Evolutionary conservation across 2,329 filamentous ascomycete species (phyloP), one percentile per base, ranked within the genome.

Genomic region (Fusarium humuli): DNA sequence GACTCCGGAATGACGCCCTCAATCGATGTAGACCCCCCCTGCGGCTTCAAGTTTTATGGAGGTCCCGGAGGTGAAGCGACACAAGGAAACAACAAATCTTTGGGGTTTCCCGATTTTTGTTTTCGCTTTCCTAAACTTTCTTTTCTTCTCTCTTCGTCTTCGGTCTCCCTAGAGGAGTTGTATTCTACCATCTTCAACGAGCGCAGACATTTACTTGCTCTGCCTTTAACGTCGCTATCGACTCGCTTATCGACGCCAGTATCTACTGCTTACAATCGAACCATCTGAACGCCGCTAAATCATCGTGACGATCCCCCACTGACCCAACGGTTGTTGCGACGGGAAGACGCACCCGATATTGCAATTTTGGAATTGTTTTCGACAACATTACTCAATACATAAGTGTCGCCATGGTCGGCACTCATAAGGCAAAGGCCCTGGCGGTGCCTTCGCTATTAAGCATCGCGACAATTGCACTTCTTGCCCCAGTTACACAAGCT

Each of bases 401-500:
- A 20, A 32, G 23, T 18, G 42, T 23, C 41, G 48, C n/a, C 57
- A 79, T 78, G 77, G 64, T 70, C 37, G 25, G 44, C 22, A 25
- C 23, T 57, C 56, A 52, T 48, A 69, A 47, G 44, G n/a, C 50
- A 22, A 69, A 55, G 62, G 58, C 69, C 18, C 20, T 72, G 42
- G 53, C 30, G 18, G 61, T 65, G 67, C 69, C 74, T 40, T 65
- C 55, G 47, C 20, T 65, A 34, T 61, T 62, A n/a, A 52, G 61
- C 18, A 40, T 75, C 32, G 54, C 77, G 18, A 63, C 67, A 47
- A 53, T 76, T 55, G 67, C 74, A 30, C 65, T 75, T 41, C 69
- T 79, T 13, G 65, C 65, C 27, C 63, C 61, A 53, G 66, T 72
- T 41, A 72, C 73, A 12, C 56, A 66, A n/a, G 80, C 78, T 50